These are phyloP conservation scores for Hippophae gyantsensis DNA, from an alignment of 306 rosid genomes.

Conservation along the genomic window DNA sequence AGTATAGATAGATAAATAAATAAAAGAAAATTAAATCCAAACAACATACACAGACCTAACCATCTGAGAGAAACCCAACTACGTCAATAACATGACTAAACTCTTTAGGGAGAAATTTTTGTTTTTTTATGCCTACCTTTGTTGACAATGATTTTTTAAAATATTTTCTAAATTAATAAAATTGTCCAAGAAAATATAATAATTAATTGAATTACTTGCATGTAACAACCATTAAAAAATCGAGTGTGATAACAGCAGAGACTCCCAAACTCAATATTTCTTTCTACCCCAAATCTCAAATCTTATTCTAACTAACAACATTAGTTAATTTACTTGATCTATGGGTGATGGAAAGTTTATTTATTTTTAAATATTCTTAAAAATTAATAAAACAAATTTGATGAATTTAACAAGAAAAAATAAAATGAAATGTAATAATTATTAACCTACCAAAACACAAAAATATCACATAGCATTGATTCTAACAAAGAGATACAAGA, in stretches of 20 bases:
- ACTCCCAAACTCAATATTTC: slow-evolving; percentile 41
- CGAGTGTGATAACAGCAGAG: slow-evolving; percentile 60
- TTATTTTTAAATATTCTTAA: no score
- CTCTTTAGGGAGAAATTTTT: slow-evolving; percentile 79
- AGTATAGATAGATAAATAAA: not conserved
- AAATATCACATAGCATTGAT: no score
- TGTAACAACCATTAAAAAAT: slow-evolving; percentile 47
- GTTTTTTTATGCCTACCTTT: slow-evolving; percentile 78
- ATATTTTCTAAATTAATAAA: not conserved
- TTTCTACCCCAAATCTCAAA: slow-evolving; percentile 27
- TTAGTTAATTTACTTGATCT: no score
- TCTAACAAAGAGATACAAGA: no score
- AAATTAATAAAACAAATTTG: no score
- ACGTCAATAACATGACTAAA: slow-evolving; percentile 79
- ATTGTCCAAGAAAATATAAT: not conserved
- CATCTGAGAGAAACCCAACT: slow-evolving; percentile 95
- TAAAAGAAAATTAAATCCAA: not conserved
- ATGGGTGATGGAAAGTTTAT: no score
- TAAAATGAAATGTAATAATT: no score
- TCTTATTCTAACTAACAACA: slow-evolving; percentile 2
- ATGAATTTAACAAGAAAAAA: no score
- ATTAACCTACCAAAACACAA: no score
- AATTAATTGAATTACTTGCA: slow-evolving; percentile 24
- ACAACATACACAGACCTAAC: slow-evolving; percentile 42
- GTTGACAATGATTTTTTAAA: slow-evolving; percentile 33